A percentile compares a stretch with the other conserved stretches of the same genome.
These are phyloP conservation scores for Dentipellis fragilis DNA, from an alignment of 768 basidiomycete genomes.

Conservation along the genomic window DNA sequence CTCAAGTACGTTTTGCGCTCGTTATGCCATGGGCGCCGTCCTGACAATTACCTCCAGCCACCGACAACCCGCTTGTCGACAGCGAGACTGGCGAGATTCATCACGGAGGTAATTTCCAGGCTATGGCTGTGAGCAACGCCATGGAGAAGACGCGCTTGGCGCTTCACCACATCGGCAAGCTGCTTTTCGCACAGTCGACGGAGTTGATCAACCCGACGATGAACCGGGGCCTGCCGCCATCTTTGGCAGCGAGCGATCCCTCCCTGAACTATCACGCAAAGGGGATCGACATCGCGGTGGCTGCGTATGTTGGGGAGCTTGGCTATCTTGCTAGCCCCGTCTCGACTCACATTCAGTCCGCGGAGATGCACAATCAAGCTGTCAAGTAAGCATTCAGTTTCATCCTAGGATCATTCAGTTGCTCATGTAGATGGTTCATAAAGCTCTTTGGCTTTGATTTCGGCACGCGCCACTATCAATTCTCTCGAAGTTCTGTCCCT, in stretches of 20 bases:
- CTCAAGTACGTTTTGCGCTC: conserved; percentile 44
- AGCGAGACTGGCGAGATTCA: conserved; percentile 54
- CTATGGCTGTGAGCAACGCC: conserved; percentile 73
- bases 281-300: conserved; percentile 76
- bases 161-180: conserved; percentile 39
- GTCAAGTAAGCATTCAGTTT: conserved; percentile 52
- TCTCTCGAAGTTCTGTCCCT: conserved; percentile 72
- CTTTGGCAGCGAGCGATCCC: conserved; percentile 69
- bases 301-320: conserved; percentile 75
- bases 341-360: conserved; percentile 74
- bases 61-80: conserved; percentile 82
- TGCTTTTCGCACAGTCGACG: conserved; percentile 43
- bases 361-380: conserved; percentile 90
- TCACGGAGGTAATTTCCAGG: conserved; percentile 87
- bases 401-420: background rate
- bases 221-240: conserved; percentile 79
- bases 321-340: conserved; percentile 79
- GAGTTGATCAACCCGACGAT: conserved; percentile 73
- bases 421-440: conserved; percentile 10
- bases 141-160: conserved; percentile 78
- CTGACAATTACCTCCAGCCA: conserved; percentile 36
- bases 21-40: background rate
- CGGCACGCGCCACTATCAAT: conserved; percentile 69
- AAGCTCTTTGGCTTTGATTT: conserved; percentile 78
- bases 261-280: conserved; percentile 78